Conservation (phyloP, 1,284 basidiomycete species). For the Meripilus lineatus region DNA sequence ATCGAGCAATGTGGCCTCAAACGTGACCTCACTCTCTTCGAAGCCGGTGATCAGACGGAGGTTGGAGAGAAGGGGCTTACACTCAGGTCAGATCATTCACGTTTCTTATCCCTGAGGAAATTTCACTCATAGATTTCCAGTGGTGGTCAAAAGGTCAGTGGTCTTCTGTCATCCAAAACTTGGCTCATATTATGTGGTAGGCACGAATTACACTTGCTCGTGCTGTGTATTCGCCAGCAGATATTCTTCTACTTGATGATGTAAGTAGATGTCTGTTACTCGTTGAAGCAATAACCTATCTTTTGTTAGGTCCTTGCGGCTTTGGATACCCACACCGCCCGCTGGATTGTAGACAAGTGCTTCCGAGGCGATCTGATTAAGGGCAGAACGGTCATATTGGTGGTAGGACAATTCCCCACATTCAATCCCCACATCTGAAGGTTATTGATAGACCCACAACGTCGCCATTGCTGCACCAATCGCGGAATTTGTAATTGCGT, state of each 20-base stretch:
- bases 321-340: constrained; percentile 62
- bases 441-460: constrained; percentile 78
- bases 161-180: neutral
- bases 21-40: constrained; percentile 59
- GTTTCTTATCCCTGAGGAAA: neutral
- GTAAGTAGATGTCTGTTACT: constrained; percentile 30
- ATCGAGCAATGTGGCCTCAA: constrained; percentile 60
- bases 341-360: constrained; percentile 74
- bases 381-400: constrained; percentile 67
- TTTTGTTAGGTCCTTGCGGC: constrained; percentile 41
- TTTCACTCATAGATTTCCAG: constrained; percentile 24
- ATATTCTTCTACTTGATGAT: constrained; percentile 63
- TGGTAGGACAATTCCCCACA: constrained; percentile 44
- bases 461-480: constrained; percentile 60
- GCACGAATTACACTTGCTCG: constrained; percentile 72
- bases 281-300: neutral
- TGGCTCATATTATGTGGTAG: constrained; percentile 15
- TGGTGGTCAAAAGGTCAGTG: constrained; percentile 58
- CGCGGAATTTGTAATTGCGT: constrained; percentile 57
- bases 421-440: neutral
- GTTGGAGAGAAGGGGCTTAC: constrained; percentile 64
- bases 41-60: constrained; percentile 71
- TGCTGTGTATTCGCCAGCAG: constrained; percentile 61
- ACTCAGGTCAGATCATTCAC: constrained; percentile 28
- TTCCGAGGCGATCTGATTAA: constrained; percentile 65